These are phyloP conservation scores for Psophocarpus tetragonolobus DNA, from an alignment of 306 rosid species.

Conservation along the genomic window DNA sequence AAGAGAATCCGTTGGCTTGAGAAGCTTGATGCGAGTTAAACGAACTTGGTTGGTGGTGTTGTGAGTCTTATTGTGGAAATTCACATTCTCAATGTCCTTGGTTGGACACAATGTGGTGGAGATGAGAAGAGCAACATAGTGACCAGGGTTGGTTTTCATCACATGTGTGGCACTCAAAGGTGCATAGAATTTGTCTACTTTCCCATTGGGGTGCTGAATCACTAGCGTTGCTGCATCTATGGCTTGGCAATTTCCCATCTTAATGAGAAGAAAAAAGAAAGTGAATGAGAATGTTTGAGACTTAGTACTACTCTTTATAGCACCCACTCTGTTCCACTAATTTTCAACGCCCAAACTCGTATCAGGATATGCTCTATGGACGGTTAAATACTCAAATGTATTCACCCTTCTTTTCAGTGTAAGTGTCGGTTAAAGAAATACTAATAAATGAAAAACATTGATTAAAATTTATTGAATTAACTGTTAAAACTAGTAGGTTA, in stretches of 20 bases:
- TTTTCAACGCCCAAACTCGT: background rate
- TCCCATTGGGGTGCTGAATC: conserved; percentile 83
- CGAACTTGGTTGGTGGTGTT: conserved; percentile 48
- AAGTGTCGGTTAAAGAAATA: background rate
- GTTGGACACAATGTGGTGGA: conserved; percentile 67
- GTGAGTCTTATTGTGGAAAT: background rate
- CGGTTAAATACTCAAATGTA: background rate
- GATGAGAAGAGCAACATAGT: conserved; percentile 86
- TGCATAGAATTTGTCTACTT: conserved; percentile 66
- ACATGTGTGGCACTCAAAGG: conserved; percentile 65
- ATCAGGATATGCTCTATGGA: background rate
- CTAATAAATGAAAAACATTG: background rate
- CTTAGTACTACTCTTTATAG: background rate
- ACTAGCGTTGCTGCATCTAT: conserved; percentile 82
- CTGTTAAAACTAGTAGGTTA: too few species aligned
- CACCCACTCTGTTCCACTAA: conserved; percentile 6
- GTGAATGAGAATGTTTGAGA: conserved; percentile 9
- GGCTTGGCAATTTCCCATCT: conserved; percentile 97
- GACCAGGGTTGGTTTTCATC: conserved; percentile 89
- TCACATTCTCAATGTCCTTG: conserved; percentile 20
- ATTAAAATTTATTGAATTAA: background rate
- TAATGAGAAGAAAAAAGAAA: background rate
- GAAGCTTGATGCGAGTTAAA: conserved; percentile 88
- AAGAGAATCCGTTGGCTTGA: conserved; percentile 78
- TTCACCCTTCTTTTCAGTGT: background rate